These are phyloP conservation scores for Fusarium succisae DNA, from an alignment of 2,329 filamentous ascomycete genomes.

Conservation along the genomic window DNA sequence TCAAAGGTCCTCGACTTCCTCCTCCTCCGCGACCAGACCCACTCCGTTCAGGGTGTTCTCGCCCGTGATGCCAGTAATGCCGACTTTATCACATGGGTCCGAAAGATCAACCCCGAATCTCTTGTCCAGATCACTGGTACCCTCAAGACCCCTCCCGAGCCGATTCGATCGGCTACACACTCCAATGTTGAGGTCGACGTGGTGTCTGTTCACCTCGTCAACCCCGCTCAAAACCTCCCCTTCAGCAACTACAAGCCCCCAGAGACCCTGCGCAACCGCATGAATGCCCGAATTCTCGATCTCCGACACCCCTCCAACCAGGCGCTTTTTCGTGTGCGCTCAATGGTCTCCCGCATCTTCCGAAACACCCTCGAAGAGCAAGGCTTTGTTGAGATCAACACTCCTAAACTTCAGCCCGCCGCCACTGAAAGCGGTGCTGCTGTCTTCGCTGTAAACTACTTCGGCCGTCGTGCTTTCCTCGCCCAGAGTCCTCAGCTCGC, in stretches of 20 bases:
- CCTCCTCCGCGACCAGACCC: constrained; percentile 83
- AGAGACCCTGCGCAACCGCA: constrained; percentile 73
- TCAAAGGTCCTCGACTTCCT: constrained; percentile 86
- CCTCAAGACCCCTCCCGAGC: constrained; percentile 77
- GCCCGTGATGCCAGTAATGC: constrained; percentile 52
- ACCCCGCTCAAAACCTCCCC: constrained; percentile 58
- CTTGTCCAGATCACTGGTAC: constrained; percentile 80
- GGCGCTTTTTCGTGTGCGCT: constrained; percentile 86
- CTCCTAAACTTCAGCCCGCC: constrained; percentile 87
- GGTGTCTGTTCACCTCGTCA: constrained; percentile 60
- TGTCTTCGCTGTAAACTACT: constrained; percentile 93
- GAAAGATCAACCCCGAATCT: constrained; percentile 81
- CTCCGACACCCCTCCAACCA: constrained; percentile 87
- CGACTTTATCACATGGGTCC: constrained; percentile 88
- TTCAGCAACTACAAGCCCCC: constrained; percentile 70
- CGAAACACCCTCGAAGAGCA: constrained; percentile 76
- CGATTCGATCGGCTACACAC: constrained; percentile 78
- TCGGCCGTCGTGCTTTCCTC: constrained; percentile 84
- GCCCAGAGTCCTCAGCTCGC: constrained; percentile 92
- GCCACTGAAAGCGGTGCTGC: constrained; percentile 92
- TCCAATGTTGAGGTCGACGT: constrained; percentile 81
- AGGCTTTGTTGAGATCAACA: constrained; percentile 92
- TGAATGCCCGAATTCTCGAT: constrained; percentile 83
- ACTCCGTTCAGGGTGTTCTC: constrained; percentile 86
- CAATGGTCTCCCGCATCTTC: constrained; percentile 82